phyloP scores from a whole-genome alignment of 768 basidiomycete genomes.

The Trametes cingulata region DNA sequence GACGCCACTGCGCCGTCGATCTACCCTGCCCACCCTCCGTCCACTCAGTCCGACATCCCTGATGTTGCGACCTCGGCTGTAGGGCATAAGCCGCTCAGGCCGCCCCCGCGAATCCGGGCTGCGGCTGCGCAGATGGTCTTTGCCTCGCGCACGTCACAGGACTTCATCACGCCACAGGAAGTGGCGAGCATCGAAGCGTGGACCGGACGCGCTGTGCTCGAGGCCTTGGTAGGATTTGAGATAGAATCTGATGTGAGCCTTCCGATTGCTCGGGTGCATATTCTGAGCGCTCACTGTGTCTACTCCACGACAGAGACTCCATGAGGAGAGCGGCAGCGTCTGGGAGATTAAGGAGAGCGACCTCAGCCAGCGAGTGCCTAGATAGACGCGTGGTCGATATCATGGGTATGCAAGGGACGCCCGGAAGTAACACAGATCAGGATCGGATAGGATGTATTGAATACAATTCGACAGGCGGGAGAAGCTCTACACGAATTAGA shows the following conservation, averaged over 20 bases:
- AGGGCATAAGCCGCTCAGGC: conserved; percentile 13
- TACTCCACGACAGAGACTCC: conserved; percentile 20
- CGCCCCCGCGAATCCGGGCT: conserved; percentile 55
- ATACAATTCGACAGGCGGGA: no score
- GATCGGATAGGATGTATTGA: not conserved
- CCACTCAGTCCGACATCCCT: conserved; percentile 22
- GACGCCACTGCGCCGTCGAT: conserved; percentile 44
- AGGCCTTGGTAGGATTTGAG: conserved; percentile 50
- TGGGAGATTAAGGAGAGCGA: conserved; percentile 20
- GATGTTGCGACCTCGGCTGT: conserved; percentile 17
- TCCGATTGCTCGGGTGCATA: conserved; percentile 10
- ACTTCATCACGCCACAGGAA: conserved; percentile 72
- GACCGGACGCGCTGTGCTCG: conserved; percentile 60
- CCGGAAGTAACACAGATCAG: not conserved
- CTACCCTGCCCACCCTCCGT: conserved; percentile 26
- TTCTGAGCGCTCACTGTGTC: not conserved
- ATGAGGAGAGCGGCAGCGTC: conserved; percentile 24
- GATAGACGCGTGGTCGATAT: not conserved
- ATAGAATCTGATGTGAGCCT: conserved; percentile 53
- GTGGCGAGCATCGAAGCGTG: conserved; percentile 62
- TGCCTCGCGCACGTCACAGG: conserved; percentile 69
- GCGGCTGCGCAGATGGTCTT: conserved; percentile 83
- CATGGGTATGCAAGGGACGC: not conserved
- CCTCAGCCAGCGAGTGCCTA: not conserved
- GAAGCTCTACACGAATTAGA: no score